A percentile compares a stretch with the other conserved stretches of the same genome.
Conservation (phyloP, 2,329 filamentous ascomycete species). For the Arthrocladium fulminans region DNA sequence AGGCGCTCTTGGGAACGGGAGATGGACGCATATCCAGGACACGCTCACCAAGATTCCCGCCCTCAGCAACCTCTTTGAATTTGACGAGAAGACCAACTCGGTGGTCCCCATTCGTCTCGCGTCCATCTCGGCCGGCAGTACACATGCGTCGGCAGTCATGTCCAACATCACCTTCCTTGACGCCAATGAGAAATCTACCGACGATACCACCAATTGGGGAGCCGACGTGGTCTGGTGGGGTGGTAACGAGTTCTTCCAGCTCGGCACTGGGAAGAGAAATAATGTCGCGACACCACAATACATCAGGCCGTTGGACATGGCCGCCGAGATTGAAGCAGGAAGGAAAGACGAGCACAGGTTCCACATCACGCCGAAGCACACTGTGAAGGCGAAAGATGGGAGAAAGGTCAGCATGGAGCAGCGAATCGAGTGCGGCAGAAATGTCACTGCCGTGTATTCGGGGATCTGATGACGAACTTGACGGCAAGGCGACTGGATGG, state of each 20-base stretch:
- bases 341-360: slow-evolving; percentile 64
- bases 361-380: slow-evolving; percentile 69
- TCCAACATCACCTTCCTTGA: slow-evolving; percentile 65
- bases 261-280: slow-evolving; percentile 81
- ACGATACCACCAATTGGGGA: slow-evolving; percentile 76
- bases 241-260: slow-evolving; percentile 85
- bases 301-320: slow-evolving; percentile 64
- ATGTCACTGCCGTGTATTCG: slow-evolving; percentile 76
- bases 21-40: slow-evolving; percentile 79
- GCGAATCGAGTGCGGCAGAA: slow-evolving; percentile 75
- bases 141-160: slow-evolving; percentile 75
- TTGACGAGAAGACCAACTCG: slow-evolving; percentile 61
- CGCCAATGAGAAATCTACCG: slow-evolving; percentile 41
- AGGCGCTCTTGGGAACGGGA: slow-evolving; percentile 73
- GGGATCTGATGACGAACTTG: too few species aligned
- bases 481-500: too few species aligned
- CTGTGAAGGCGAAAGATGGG: slow-evolving; percentile 55
- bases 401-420: slow-evolving; percentile 72
- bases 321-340: slow-evolving; percentile 52
- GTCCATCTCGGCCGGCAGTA: slow-evolving; percentile 64
- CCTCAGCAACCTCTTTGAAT: slow-evolving; percentile 78
- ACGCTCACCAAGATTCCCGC: slow-evolving; percentile 71
- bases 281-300: slow-evolving; percentile 70
- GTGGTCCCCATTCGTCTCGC: slow-evolving; percentile 70
- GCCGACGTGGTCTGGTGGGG: slow-evolving; percentile 89